Conservation (phyloP, 2,329 filamentous ascomycete species). For the Penicillium occitanis region DNA sequence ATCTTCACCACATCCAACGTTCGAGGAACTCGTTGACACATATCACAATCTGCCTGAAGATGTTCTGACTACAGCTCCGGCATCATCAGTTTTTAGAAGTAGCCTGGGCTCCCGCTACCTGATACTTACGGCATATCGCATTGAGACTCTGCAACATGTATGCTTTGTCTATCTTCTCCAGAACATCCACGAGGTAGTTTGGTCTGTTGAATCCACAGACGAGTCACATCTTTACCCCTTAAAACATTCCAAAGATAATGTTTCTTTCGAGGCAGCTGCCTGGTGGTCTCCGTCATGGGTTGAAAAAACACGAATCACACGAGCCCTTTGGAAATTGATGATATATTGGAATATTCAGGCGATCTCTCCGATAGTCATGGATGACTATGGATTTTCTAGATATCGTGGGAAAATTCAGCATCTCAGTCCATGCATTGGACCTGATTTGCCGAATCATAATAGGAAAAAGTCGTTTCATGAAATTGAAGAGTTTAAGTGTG, state of each 20-base stretch:
- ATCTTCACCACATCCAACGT: not conserved
- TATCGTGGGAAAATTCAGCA: not conserved
- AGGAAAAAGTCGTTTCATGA: not conserved
- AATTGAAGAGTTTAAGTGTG: not conserved
- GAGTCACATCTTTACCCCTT: not conserved
- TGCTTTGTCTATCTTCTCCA: conserved; percentile 18
- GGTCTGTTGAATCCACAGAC: not conserved
- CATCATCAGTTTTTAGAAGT: conserved; percentile 7
- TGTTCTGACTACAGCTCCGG: conserved; percentile 9
- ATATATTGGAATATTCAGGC: conserved; percentile 20
- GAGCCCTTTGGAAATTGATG: conserved; percentile 15
- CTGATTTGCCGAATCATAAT: not conserved
- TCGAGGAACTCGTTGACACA: conserved; percentile 1
- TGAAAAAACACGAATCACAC: conserved; percentile 16
- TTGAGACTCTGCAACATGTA: conserved; percentile 17
- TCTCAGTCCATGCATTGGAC: not conserved
- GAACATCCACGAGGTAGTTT: conserved; percentile 16
- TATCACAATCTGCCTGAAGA: conserved; percentile 5
- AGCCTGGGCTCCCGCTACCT: conserved; percentile 14
- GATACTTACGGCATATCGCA: conserved; percentile 18
- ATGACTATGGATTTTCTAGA: not conserved
- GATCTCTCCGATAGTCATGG: not conserved
- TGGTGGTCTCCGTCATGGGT: conserved; percentile 19
- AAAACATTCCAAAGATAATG: not conserved
- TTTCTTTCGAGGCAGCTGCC: conserved; percentile 13